Evolutionary conservation across 208 protist species (phyloP).

Genomic region (Entamoeba moshkovskii): DNA sequence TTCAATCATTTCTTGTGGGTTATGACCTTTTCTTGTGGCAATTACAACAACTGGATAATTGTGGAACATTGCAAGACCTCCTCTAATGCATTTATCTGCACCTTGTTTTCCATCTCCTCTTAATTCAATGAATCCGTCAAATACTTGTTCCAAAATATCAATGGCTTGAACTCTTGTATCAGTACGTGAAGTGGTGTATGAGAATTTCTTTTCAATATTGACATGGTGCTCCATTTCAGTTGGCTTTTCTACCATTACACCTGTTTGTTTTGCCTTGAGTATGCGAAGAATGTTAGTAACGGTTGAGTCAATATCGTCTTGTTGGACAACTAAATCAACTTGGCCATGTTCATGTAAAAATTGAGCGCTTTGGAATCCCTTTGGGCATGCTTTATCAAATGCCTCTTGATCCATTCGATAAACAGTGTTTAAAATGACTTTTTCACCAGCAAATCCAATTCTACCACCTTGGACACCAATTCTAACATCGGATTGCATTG

Average conservation of each 20-base stretch:
- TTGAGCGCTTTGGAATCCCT: constrained; percentile 35
- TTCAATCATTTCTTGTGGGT: not conserved
- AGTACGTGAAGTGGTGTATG: not conserved
- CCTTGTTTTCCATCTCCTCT: not conserved
- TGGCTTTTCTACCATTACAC: not conserved
- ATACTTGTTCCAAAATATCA: not conserved
- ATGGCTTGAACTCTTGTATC: not conserved
- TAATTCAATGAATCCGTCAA: not conserved
- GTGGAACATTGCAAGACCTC: not conserved
- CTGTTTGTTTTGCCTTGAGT: not conserved
- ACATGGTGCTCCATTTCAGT: not conserved
- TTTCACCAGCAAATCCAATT: constrained; percentile 36
- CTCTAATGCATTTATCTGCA: not conserved
- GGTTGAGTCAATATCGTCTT: not conserved
- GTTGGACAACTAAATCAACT: constrained; percentile 31
- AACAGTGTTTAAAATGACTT: constrained; percentile 42
- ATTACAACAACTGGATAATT: not conserved
- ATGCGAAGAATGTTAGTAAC: not conserved
- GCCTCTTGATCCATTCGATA: constrained; percentile 33
- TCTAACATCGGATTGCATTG: constrained; percentile 39
- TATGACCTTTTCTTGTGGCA: not conserved
- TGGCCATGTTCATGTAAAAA: constrained; percentile 40
- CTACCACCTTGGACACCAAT: constrained; percentile 34
- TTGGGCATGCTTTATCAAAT: constrained; percentile 38
- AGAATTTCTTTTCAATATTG: not conserved